Base-by-base conservation (phyloP, 192 early-diverging fungal species). In the Lobosporangium transversale region DNA sequence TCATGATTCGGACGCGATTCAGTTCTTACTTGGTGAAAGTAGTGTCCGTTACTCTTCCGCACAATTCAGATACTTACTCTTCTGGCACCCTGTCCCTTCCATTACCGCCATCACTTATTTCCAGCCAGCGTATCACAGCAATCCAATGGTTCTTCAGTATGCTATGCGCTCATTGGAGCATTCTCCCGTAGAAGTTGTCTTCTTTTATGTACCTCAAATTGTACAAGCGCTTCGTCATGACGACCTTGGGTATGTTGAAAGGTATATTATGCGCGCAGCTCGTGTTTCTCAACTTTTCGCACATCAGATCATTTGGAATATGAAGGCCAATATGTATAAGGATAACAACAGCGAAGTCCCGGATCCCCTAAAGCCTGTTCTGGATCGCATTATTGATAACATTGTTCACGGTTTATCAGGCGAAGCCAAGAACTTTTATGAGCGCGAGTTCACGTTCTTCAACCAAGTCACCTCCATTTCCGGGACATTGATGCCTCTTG, bases 251-350 rank as follows among this genome's bases (percentile, higher is more conserved):
- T 98, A 99, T 78, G 89, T 97, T n/a, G 96, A 97, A 79, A 86
- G 90, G 27, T 98, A 92, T 58, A 98, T 99, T 45, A 80, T 99
- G 66, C 90, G 92, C n/a, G 93, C 98, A 4, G 98, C 93, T 8
- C 88, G 89, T 66, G 90, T 92, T 12, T 97, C 95, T 32, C 97
- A 98, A 81, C 87, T 94, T 18, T 99, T 99, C 89, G 97, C 98
- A 29, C 98, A 99, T 81, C 98, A 99, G 84, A 98, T 99, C 53
- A 97, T 99, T 52, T 99, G 98, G 98, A 99, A 99, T 80, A 99
- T 99, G 98, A 93, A 98, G 26, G 98, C 98, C 50, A 99, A 99
- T 83, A 95, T 82, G 81, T 82, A 58, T 65, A 82, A 79, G 73
- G 81, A 82, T 65, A 79, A 82, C 61, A 70, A 79, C 68, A 67